A percentile compares a stretch with the other conserved stretches of the same genome.
phyloP scores from a whole-genome alignment of 176 grass and related monocot species.

The Triticum aestivum region IWGSC_CS_RefSeq_v2.1 NC_057795.1:66133329-66133828 shows the following conservation, averaged over 20 bases:
- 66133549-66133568: constrained; percentile 89
- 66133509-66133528: constrained; percentile 57
- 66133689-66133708: constrained; percentile 53
- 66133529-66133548: constrained; percentile 66
- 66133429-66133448: neutral
- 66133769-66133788: constrained; percentile 67
- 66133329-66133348: too few species aligned
- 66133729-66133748: constrained; percentile 18
- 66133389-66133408: neutral
- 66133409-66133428: neutral
- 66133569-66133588: constrained; percentile 55
- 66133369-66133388: constrained; percentile 13
- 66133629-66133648: constrained; percentile 65
- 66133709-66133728: constrained; percentile 70
- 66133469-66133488: constrained; percentile 70
- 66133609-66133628: constrained; percentile 60
- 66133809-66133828: constrained; percentile 41
- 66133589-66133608: constrained; percentile 48
- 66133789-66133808: constrained; percentile 54
- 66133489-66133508: constrained; percentile 47
- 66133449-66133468: constrained; percentile 38
- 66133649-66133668: constrained; percentile 40
- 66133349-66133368: neutral
- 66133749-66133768: constrained; percentile 46
- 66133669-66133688: constrained; percentile 31